Base-by-base conservation (phyloP, 148 eudicot genomes). In the Silene latifolia region DNA sequence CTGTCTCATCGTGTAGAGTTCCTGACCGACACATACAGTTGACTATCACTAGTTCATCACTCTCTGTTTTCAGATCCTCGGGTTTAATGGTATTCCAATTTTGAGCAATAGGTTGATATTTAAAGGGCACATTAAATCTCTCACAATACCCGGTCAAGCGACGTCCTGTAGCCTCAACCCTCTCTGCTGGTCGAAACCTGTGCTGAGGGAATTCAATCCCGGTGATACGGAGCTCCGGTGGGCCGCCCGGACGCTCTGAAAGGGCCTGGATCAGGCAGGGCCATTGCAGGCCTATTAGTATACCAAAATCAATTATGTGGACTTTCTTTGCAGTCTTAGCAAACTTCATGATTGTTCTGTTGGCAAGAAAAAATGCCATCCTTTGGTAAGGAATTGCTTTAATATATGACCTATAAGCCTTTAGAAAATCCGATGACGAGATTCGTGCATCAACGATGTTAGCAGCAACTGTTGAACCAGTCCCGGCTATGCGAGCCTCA, bases 401-500 rank as follows among this genome's bases (percentile, higher is more conserved):
- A 32, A 82, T 77, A 74, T 35, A 80, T 8, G 5, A 59, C 72
- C 68, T 69, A 72, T 85, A 82, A 35, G 84, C 80, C 75, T 80
- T 80, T 39, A 85, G 64, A 71, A 78, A 61, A 0, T 73, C 76
- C 0, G 88, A 76, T 42, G 83, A 73, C 15, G 88, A 70, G 42
- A 83, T 72, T 3, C 72, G 79, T 47, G 62, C 67, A 77, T 57
- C 77, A 44, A 67, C 63, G 29, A 78, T 24, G 29, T 74, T 67
- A 63, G 61, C 20, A 51, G 79, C 69, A 25, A 80, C 46, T 5
- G 81, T 67, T 29, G 84, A 74, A 3, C 86, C 86, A 5, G 82
- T 85, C 19, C 88, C 87, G 13, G 86, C 83, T 57, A 87, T 74
- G 0, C 89, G 87, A 4, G 89, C 89, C 80, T 86, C 85, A 9